phyloP scores from a whole-genome alignment of 345 rosid genomes.

The Eucalyptus caleyi region DNA sequence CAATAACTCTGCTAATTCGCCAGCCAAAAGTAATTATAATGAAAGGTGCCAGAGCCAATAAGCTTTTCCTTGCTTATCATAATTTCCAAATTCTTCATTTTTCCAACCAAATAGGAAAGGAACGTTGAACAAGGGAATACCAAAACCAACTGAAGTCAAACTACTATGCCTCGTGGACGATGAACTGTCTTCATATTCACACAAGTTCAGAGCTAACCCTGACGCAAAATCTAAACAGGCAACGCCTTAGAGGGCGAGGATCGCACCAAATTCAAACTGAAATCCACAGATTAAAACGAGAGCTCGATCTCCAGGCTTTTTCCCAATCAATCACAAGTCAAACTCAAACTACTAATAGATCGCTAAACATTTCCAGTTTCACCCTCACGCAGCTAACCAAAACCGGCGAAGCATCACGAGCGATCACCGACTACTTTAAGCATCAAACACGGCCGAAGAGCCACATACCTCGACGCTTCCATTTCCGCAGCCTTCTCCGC shows the following conservation, averaged over 20 bases:
- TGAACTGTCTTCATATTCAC: neutral
- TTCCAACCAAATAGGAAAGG: neutral
- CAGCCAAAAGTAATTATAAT: neutral
- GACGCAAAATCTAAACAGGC: neutral
- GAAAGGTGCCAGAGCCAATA: neutral
- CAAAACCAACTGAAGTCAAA: neutral
- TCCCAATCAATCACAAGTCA: neutral
- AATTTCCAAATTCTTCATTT: neutral
- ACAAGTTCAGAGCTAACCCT: neutral
- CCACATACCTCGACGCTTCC: neutral
- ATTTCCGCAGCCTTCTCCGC: neutral
- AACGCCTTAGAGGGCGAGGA: neutral
- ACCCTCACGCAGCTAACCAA: neutral
- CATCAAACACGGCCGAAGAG: neutral
- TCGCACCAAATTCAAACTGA: neutral
- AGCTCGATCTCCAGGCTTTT: neutral
- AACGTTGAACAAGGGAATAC: neutral
- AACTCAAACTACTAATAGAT: neutral
- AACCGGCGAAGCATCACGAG: neutral
- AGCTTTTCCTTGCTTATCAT: neutral
- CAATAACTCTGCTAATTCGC: neutral
- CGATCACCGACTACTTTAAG: neutral
- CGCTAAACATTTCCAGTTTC: neutral
- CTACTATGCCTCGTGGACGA: neutral
- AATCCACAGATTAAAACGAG: neutral